These are phyloP conservation scores for Trichophyton verrucosum DNA, from an alignment of 2,329 filamentous ascomycete genomes.

Conservation along the genomic window DNA sequence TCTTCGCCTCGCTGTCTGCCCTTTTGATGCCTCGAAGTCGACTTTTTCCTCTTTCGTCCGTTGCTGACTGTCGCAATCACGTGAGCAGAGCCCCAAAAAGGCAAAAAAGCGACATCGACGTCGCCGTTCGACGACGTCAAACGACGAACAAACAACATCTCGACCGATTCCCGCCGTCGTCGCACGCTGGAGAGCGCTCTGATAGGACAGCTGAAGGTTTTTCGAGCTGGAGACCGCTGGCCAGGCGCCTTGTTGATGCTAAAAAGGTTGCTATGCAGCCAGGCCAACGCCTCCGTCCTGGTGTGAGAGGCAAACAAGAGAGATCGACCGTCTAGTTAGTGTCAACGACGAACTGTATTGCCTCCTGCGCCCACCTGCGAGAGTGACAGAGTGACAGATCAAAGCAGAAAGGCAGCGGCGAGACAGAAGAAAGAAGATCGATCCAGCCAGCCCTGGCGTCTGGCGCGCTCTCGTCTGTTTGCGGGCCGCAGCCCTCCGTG, in stretches of 20 bases:
- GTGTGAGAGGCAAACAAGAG: background rate
- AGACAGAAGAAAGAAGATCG: background rate
- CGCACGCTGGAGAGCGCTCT: background rate
- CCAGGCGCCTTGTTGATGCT: background rate
- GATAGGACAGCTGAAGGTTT: background rate
- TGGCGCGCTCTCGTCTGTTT: background rate
- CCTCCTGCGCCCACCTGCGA: constrained; percentile 1
- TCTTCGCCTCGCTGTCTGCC: background rate
- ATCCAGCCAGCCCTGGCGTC: background rate
- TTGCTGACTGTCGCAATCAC: background rate
- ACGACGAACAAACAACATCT: background rate
- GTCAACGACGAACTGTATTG: background rate
- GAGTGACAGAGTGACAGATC: background rate
- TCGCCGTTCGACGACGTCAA: background rate
- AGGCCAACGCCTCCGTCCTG: background rate
- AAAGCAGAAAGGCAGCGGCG: background rate
- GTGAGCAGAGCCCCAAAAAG: constrained; percentile 1
- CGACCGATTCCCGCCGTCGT: no score
- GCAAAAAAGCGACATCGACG: background rate
- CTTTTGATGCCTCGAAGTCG: background rate
- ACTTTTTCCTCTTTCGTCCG: background rate
- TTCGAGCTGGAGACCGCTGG: background rate
- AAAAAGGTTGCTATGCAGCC: background rate
- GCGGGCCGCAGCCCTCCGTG: background rate
- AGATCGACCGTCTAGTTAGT: background rate